Conservation (phyloP, 1,284 basidiomycete species). For the Sutorius eximius region DNA sequence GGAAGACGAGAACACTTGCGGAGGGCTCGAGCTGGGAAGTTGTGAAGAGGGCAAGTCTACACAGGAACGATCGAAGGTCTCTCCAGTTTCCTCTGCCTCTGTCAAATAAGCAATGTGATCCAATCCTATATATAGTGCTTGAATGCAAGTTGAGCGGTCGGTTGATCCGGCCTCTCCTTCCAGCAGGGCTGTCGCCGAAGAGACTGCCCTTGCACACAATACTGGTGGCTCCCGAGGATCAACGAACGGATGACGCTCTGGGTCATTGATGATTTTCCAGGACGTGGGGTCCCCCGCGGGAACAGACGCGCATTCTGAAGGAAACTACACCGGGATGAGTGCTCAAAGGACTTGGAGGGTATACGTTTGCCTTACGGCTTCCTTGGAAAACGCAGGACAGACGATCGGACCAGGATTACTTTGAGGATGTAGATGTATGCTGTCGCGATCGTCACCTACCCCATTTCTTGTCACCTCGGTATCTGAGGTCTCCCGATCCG, state of each 20-base stretch:
- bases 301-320: not conserved
- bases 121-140: not conserved
- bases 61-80: conserved; percentile 3
- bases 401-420: not conserved
- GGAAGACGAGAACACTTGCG: conserved; percentile 47
- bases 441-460: not conserved
- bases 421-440: not conserved
- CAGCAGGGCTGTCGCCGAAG: not conserved
- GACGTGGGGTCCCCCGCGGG: not conserved
- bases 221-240: not conserved
- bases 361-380: conserved; percentile 13
- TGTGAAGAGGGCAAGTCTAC: conserved; percentile 34
- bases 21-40: conserved; percentile 51
- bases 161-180: not conserved
- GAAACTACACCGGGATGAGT: conserved; percentile 14
- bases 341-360: not conserved
- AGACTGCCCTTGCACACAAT: not conserved
- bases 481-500: not conserved
- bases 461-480: not conserved
- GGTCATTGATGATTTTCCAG: not conserved
- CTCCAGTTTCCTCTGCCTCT: conserved; percentile 5
- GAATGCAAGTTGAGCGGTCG: not conserved
- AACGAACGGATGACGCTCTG: not conserved
- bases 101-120: not conserved
- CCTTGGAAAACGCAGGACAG: not conserved